phyloP scores from a whole-genome alignment of 169 alveolate genomes.

The Theileria parva region DNA sequence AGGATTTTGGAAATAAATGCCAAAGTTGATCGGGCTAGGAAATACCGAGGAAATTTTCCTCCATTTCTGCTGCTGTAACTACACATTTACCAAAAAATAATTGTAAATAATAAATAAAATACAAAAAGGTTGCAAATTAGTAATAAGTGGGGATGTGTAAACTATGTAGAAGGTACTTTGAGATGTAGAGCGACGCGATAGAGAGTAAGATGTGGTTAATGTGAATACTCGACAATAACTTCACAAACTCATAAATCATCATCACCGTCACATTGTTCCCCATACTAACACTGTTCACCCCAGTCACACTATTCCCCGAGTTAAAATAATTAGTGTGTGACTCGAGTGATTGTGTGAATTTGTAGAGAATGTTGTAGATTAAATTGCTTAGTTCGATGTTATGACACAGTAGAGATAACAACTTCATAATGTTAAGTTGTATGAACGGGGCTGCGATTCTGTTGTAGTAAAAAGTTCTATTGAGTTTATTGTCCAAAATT shows the following conservation, averaged over 20 bases:
- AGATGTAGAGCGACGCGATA: constrained; percentile 84
- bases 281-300: too few species aligned
- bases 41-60: too few species aligned
- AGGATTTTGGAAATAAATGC: too few species aligned
- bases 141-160: too few species aligned
- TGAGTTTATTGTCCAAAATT: constrained; percentile 89
- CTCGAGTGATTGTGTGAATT: constrained; percentile 79
- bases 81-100: too few species aligned
- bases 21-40: too few species aligned
- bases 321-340: constrained; percentile 53
- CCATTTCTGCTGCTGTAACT: too few species aligned
- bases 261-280: constrained; percentile 84
- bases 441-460: constrained; percentile 96
- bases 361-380: constrained; percentile 50
- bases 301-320: constrained; percentile 15
- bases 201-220: constrained; percentile 85
- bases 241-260: constrained; percentile 90
- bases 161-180: too few species aligned
- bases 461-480: constrained; percentile 91
- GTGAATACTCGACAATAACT: constrained; percentile 87
- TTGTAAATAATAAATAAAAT: too few species aligned
- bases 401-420: constrained; percentile 26
- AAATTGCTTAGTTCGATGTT: background rate
- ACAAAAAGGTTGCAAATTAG: too few species aligned
- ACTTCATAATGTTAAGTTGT: constrained; percentile 75